Base-by-base conservation (phyloP, 2,329 filamentous ascomycete genomes). In the Alternaria triticina region DNA sequence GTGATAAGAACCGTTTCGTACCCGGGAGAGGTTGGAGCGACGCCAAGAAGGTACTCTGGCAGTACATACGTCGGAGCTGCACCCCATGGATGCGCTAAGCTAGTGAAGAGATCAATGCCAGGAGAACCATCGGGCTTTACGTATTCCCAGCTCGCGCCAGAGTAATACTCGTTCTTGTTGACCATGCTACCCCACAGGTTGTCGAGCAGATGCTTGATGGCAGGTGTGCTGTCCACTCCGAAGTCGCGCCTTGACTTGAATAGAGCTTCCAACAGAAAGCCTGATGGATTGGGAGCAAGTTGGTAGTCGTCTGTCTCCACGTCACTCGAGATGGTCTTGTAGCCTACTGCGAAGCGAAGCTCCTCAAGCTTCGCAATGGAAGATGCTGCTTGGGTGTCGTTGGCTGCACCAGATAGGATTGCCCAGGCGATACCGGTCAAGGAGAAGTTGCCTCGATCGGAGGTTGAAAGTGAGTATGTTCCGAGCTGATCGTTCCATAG, bases 121-220 rank as follows among this genome's bases (percentile, higher is more conserved):
- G 83, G 83, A 1, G 71, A 70, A 2, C 78, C 77, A 25, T 80
- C 73, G 0, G 78, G 74, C 43, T 77, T 74, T 1, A 83, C 71
- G 47, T 85, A 84, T 63, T 85, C 83, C 82, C 83, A 85, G 17
- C 76, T 78, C 7, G 82, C 75, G 6, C 82, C 83, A 2, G 78
- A 80, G 23, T 73, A 73, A 60, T 79, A 79, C 30, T 73, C 59
- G 6, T 77, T 59, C 27, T 82, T 72, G 5, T 65, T 73, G 0
- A 83, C 64, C 83, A 85, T 84, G 4, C 76, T 73, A 3, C 74
- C 72, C 83, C 83, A 84, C 12, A 83, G 72, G 7, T 69, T 72
- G 25, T 78, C 69, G 0, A 84, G 71, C 1, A 84, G 71, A 22
- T 76, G 68, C 3, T 64, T 70, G 0, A 72, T 61, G 4, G 70